Base-by-base conservation (phyloP, 441 rosid species). In the Jatropha podagrica region DNA sequence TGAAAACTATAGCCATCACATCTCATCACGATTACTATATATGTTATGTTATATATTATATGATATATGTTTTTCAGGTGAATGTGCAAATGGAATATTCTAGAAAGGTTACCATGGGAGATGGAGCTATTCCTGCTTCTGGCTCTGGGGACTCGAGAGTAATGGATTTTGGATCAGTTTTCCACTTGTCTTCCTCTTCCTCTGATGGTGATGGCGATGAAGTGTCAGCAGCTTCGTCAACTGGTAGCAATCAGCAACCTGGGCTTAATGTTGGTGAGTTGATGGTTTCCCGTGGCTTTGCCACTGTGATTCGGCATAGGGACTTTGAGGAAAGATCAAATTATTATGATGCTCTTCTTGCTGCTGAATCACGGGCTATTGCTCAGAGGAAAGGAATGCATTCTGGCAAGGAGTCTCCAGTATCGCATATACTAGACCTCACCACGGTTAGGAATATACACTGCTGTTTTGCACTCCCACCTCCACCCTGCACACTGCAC, bases 271-370 rank as follows among this genome's bases (percentile, higher is more conserved):
- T 96, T 68, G 98, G 88, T 18, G 99, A 94, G 87, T 83, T 96
- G 81, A 77, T 96, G 74, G 74, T 94, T 71, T 80, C 89, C 49
- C 94, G 96, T 74, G 98, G 99, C 62, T 85, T 86, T 67, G 99
- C 88, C 75, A 84, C 84, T 71, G 96, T 92, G 76, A 87, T 91
- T 73, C 83, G 89, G 69, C 99, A 96, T 80, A 89, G 96, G 7
- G 99, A 96, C 77, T 94, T 91, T 82, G 99, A 96, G 83, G 98
- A 96, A 81, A 86, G 99, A 83, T 96, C 99, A 77, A 94, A 89
- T 77, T 92, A 83, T 82, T 96, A 96, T 74, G 98, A 96, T 37
- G 83, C 90, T 79, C 94, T 96, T 77, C 89, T 94, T 77, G 92
- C 96, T 69, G 98, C 99, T 72, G 99, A 96, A 83, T 76, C 92